These are phyloP conservation scores for Ilex paraguariensis DNA, from an alignment of 305 asterid genomes.

Conservation along the genomic window DNA sequence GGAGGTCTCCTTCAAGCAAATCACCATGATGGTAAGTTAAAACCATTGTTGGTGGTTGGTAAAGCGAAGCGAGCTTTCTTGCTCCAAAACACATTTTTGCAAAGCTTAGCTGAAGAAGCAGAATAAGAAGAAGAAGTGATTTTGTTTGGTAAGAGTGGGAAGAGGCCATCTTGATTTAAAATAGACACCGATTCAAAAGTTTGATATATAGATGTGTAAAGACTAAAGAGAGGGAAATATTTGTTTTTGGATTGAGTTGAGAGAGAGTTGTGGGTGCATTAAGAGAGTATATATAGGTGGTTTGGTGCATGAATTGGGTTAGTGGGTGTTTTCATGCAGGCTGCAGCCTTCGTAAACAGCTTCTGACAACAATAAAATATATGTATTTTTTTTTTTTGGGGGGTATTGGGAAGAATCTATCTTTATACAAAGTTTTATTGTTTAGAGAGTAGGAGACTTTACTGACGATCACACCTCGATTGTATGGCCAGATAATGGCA, in stretches of 20 bases:
- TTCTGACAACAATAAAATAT: too few relatives aligned
- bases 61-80: constrained; percentile 15
- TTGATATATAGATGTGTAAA: background rate
- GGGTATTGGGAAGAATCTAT: too few relatives aligned
- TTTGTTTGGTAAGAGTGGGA: background rate
- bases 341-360: background rate
- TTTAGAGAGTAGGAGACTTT: too few relatives aligned
- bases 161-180: constrained; percentile 3
- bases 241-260: background rate
- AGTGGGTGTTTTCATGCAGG: constrained; percentile 4
- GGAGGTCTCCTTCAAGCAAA: constrained; percentile 20
- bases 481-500: too few relatives aligned
- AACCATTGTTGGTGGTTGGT: constrained; percentile 20
- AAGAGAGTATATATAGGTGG: constrained; percentile 5
- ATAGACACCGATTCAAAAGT: too few relatives aligned
- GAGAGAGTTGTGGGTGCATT: background rate
- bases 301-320: constrained; percentile 6
- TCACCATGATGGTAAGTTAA: constrained; percentile 29
- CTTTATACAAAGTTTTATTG: too few relatives aligned
- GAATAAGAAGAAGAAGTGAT: constrained; percentile 12
- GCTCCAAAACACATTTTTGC: constrained; percentile 7
- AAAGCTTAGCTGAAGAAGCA: background rate
- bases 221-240: background rate
- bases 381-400: too few relatives aligned
- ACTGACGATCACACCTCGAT: too few relatives aligned